Evolutionary conservation across 192 early-diverging fungal genomes (phyloP).

Genomic region (Thamnidium elegans): DNA sequence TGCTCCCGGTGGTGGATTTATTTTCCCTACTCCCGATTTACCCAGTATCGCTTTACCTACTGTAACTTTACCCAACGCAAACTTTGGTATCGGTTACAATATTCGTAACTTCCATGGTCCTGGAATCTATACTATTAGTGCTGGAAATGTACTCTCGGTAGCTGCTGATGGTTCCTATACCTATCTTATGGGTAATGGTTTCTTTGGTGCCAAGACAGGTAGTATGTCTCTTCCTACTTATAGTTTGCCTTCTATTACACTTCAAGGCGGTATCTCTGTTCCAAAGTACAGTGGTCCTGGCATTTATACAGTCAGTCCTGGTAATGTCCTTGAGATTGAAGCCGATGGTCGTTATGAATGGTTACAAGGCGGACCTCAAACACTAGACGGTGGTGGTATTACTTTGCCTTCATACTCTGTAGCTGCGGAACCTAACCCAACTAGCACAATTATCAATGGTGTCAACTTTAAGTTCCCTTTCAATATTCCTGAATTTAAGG

Average conservation of each 20-base stretch:
- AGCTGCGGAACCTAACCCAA: too few species aligned
- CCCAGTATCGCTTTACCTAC: neutral
- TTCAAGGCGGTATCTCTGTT: neutral
- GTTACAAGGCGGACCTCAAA: neutral
- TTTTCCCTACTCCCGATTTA: neutral
- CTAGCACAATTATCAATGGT: too few species aligned
- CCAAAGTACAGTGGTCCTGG: slow-evolving; percentile 1
- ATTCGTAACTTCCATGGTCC: neutral
- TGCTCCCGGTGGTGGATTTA: neutral
- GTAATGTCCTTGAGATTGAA: neutral
- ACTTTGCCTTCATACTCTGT: neutral
- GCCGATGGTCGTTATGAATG: neutral
- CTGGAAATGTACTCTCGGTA: neutral
- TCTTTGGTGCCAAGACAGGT: neutral
- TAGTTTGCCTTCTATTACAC: neutral
- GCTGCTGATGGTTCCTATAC: neutral
- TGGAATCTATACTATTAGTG: neutral
- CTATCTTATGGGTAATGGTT: neutral
- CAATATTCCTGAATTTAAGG: neutral
- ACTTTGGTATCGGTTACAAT: neutral
- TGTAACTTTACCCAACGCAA: neutral
- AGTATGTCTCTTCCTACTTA: neutral
- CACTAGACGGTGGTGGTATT: neutral
- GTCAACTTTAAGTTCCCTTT: too few species aligned
- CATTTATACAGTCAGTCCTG: neutral